Evolutionary conservation across 2,329 filamentous ascomycete genomes (phyloP).

Genomic region (Cladosporium sp.): DNA sequence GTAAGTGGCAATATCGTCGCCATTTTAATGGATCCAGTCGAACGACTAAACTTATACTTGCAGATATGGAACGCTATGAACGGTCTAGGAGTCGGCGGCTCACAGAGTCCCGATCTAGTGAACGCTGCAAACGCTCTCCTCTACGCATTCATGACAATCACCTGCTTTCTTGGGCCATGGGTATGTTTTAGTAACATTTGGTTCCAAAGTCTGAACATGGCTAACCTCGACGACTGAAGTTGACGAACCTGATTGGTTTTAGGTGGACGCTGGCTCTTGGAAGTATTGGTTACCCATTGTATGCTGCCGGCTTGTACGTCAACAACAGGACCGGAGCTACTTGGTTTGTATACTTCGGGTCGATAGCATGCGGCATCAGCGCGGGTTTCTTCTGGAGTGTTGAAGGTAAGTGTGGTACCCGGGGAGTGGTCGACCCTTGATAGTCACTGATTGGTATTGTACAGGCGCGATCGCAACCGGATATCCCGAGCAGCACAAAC

Average conservation of each 20-base stretch:
- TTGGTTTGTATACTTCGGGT: constrained; percentile 48
- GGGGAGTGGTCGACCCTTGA: too few species aligned
- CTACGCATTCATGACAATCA: constrained; percentile 68
- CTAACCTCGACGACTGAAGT: constrained; percentile 2
- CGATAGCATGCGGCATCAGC: constrained; percentile 43
- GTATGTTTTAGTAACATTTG: too few species aligned
- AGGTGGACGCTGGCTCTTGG: constrained; percentile 22
- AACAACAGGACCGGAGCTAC: constrained; percentile 47
- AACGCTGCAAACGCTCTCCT: constrained; percentile 68
- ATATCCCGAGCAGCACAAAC: constrained; percentile 43
- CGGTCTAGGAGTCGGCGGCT: constrained; percentile 64
- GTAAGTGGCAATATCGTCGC: not conserved
- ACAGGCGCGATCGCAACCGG: constrained; percentile 45
- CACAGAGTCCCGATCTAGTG: constrained; percentile 59
- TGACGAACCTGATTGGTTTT: constrained; percentile 33
- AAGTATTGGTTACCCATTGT: constrained; percentile 39
- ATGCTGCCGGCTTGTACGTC: constrained; percentile 43
- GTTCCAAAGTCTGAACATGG: too few species aligned
- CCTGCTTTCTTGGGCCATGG: constrained; percentile 53
- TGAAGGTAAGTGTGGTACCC: constrained; percentile 36
- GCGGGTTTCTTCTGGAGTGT: constrained; percentile 48
- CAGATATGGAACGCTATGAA: constrained; percentile 65
- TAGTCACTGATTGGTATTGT: too few species aligned
- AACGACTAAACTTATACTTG: not conserved
- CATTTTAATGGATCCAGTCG: not conserved